Conservation (phyloP, 768 basidiomycete species). For the Suillus variegatus region DNA sequence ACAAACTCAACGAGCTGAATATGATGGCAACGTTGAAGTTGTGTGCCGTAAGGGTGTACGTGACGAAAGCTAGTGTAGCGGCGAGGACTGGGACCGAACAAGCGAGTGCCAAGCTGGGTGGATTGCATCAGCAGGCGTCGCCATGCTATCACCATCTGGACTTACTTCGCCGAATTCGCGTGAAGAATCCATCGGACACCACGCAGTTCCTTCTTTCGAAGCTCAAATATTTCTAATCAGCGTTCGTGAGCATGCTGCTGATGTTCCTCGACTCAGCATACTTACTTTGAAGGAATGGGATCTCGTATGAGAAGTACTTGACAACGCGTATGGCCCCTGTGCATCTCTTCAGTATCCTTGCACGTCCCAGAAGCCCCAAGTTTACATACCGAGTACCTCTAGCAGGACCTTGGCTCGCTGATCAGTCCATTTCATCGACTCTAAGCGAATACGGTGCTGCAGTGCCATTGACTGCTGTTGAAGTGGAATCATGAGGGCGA, state of each 20-base stretch:
- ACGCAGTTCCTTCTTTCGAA: slow-evolving; percentile 54
- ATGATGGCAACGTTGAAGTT: slow-evolving; percentile 66
- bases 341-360: not conserved
- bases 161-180: slow-evolving; percentile 63
- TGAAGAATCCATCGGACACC: slow-evolving; percentile 60
- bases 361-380: not conserved
- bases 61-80: slow-evolving; percentile 65
- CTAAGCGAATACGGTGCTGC: slow-evolving; percentile 53
- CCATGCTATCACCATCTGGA: not conserved
- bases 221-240: slow-evolving; percentile 50
- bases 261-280: slow-evolving; percentile 10
- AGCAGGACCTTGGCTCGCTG: slow-evolving; percentile 59
- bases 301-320: slow-evolving; percentile 76
- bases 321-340: slow-evolving; percentile 69
- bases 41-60: slow-evolving; percentile 58
- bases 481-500: slow-evolving; percentile 60
- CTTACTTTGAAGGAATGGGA: slow-evolving; percentile 64
- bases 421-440: slow-evolving; percentile 64
- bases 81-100: slow-evolving; percentile 66
- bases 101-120: slow-evolving; percentile 36
- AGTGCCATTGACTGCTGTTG: slow-evolving; percentile 64
- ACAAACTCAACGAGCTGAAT: slow-evolving; percentile 66
- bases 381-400: slow-evolving; percentile 55
- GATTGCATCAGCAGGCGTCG: not conserved
- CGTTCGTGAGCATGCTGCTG: not conserved